A percentile compares a stretch with the other conserved stretches of the same genome.
These are phyloP conservation scores for Alternaria hordeiaustralica DNA, from an alignment of 2,329 filamentous ascomycete species.

Conservation along the genomic window DNA sequence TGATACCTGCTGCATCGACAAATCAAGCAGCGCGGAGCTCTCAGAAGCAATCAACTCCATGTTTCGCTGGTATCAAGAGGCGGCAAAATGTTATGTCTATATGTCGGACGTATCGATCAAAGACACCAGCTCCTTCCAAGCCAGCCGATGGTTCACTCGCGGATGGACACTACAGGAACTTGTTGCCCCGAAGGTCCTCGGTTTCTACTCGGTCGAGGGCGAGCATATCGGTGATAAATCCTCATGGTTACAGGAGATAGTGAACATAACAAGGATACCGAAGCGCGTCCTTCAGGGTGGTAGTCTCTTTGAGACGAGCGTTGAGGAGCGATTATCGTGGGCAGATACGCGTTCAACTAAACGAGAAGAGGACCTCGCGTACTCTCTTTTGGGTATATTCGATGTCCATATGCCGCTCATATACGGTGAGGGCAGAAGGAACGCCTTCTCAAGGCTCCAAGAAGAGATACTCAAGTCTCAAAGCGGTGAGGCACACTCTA, in stretches of 20 bases:
- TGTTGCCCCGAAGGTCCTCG: not conserved
- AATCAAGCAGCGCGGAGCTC: not conserved
- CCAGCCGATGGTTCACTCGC: not conserved
- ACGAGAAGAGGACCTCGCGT: not conserved
- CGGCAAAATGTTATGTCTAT: not conserved
- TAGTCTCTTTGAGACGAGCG: not conserved
- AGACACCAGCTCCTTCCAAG: not conserved
- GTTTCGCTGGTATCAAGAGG: not conserved
- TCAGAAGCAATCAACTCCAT: not conserved
- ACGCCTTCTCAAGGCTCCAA: not conserved
- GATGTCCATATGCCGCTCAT: not conserved
- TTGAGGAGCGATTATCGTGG: slow-evolving; percentile 5
- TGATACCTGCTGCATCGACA: not conserved
- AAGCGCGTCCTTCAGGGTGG: not conserved
- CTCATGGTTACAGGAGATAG: not conserved
- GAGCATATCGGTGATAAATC: not conserved
- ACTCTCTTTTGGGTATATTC: not conserved
- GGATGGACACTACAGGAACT: not conserved
- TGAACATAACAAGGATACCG: not conserved
- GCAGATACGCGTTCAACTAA: not conserved
- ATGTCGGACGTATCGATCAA: not conserved
- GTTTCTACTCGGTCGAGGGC: rapidly evolving
- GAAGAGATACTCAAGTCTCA: not conserved
- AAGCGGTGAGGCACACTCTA: not conserved
- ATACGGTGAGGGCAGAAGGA: not conserved